Conservation (phyloP, 2,329 filamentous ascomycete genomes). For the Thielaviopsis populi region DNA sequence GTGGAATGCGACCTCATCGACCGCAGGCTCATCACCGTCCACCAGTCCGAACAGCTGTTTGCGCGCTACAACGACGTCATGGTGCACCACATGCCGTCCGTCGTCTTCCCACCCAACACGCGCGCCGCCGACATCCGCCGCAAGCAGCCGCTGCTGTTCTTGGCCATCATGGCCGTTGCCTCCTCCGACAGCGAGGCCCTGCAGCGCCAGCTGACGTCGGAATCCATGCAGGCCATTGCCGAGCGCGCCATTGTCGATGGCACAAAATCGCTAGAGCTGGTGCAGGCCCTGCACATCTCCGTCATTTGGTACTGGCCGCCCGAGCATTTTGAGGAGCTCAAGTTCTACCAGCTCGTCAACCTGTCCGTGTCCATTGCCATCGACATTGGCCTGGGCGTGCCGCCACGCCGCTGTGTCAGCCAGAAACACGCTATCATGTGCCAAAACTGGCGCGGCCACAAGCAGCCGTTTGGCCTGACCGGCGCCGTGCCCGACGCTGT, state of each 20-base stretch:
- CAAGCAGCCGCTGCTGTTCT: conserved; percentile 50
- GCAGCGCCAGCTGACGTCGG: conserved; percentile 48
- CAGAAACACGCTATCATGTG: background rate
- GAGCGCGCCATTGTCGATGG: conserved; percentile 60
- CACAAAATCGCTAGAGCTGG: conserved; percentile 68
- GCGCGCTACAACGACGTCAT: conserved; percentile 44
- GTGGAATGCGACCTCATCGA: conserved; percentile 37
- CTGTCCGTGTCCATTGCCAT: conserved; percentile 69
- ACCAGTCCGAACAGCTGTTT: conserved; percentile 41
- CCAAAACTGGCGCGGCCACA: background rate
- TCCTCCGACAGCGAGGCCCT: conserved; percentile 40
- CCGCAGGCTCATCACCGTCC: conserved; percentile 41
- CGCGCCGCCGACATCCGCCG: conserved; percentile 41
- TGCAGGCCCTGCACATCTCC: conserved; percentile 61
- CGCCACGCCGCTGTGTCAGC: conserved; percentile 18
- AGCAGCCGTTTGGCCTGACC: background rate
- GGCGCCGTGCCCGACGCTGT: background rate
- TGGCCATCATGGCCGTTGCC: conserved; percentile 54
- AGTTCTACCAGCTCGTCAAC: conserved; percentile 79
- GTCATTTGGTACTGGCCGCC: conserved; percentile 80
- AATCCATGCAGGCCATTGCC: conserved; percentile 58
- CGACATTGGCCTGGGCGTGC: conserved; percentile 61
- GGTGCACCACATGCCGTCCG: conserved; percentile 45
- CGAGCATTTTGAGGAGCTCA: conserved; percentile 69
- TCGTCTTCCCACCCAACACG: conserved; percentile 41